Conservation (phyloP, 257 asterid species). For the Plantago major region DNA sequence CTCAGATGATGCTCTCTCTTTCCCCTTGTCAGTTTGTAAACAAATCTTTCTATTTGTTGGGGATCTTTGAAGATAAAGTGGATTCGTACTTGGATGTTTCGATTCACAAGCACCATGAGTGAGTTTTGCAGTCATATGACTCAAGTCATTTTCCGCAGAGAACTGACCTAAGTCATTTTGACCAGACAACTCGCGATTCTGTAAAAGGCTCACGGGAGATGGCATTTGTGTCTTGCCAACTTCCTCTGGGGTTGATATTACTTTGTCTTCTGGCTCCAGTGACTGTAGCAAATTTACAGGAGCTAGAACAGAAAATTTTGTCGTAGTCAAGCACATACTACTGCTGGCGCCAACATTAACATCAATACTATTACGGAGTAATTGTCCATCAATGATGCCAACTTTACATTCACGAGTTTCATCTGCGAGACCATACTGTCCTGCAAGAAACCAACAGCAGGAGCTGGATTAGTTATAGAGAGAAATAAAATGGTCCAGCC, state of each 20-base stretch:
- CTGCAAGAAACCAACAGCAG: slow-evolving; percentile 26
- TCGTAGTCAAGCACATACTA: slow-evolving; percentile 5
- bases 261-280: slow-evolving; percentile 22
- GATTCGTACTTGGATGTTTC: slow-evolving; percentile 14
- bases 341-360: slow-evolving; percentile 4
- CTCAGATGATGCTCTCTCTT: slow-evolving; percentile 41
- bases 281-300: slow-evolving; percentile 1
- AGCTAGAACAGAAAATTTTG: background rate
- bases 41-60: slow-evolving; percentile 23
- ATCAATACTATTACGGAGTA: background rate
- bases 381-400: slow-evolving; percentile 15
- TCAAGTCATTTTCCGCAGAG: slow-evolving; percentile 35
- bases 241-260: slow-evolving; percentile 17
- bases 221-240: slow-evolving; percentile 1
- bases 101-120: slow-evolving; percentile 16
- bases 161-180: slow-evolving; percentile 30
- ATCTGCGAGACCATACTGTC: slow-evolving; percentile 14
- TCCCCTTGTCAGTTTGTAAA: slow-evolving; percentile 37
- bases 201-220: background rate
- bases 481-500: background rate
- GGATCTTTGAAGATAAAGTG: slow-evolving; percentile 28
- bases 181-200: slow-evolving; percentile 29
- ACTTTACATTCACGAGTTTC: slow-evolving; percentile 14
- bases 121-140: slow-evolving; percentile 1
- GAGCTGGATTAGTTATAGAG: background rate